Percentiles rank a stretch among this genome's conserved stretches.
These are phyloP conservation scores for Lagerstroemia speciosa DNA, from an alignment of 345 rosid genomes.

Conservation along the genomic window DNA sequence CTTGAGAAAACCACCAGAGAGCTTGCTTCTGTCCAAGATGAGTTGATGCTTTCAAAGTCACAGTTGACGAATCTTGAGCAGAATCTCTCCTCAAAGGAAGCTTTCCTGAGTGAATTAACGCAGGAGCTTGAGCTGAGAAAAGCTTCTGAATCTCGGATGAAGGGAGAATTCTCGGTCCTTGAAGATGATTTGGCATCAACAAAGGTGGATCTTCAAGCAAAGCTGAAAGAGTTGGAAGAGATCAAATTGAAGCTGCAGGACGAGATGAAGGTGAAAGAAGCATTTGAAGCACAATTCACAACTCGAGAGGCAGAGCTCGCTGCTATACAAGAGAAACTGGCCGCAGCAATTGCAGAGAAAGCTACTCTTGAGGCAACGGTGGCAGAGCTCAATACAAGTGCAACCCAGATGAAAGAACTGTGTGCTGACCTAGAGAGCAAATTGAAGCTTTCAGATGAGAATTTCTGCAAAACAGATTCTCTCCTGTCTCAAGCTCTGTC, in stretches of 20 bases:
- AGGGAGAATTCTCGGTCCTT: slow-evolving; percentile 47
- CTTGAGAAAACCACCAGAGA: slow-evolving; percentile 46
- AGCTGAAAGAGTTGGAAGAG: slow-evolving; percentile 46
- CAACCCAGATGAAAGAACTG: slow-evolving; percentile 32
- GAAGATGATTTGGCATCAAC: slow-evolving; percentile 34
- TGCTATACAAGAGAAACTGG: slow-evolving; percentile 27
- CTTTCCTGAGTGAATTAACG: slow-evolving; percentile 39
- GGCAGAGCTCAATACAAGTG: slow-evolving; percentile 37
- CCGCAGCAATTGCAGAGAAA: slow-evolving; percentile 34
- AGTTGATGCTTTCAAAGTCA: slow-evolving; percentile 49
- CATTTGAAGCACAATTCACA: slow-evolving; percentile 31
- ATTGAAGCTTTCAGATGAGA: slow-evolving; percentile 58
- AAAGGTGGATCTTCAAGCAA: slow-evolving; percentile 50
- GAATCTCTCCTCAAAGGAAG: slow-evolving; percentile 57
- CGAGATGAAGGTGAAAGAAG: slow-evolving; percentile 38
- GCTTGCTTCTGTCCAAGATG: slow-evolving; percentile 59
- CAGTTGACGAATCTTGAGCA: slow-evolving; percentile 47
- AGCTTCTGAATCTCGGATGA: slow-evolving; percentile 57
- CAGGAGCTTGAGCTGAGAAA: slow-evolving; percentile 55
- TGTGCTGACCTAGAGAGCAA: slow-evolving; percentile 54
- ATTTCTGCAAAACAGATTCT: slow-evolving; percentile 52
- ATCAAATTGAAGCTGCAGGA: slow-evolving; percentile 40
- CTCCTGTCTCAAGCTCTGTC: slow-evolving; percentile 65
- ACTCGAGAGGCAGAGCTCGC: slow-evolving; percentile 27
- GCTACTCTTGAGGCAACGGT: slow-evolving; percentile 48